A percentile compares a stretch with the other conserved stretches of the same genome.
phyloP scores from a whole-genome alignment of 345 rosid species.

The Kandelia obovata region DNA sequence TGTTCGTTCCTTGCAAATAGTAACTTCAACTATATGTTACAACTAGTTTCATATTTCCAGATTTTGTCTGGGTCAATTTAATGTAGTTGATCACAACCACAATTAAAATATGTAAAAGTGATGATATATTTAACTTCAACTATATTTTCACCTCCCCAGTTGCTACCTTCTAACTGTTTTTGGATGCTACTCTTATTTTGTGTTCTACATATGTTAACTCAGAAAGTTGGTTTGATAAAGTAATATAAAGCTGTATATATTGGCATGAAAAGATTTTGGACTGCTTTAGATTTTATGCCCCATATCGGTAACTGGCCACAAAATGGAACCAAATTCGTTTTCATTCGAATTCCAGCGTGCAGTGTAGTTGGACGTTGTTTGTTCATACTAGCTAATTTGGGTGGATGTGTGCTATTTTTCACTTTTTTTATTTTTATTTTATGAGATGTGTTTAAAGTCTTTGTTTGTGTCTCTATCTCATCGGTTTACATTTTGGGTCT shows the following conservation, averaged over 20 bases:
- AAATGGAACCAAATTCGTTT: conserved; percentile 5
- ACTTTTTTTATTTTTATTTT: background rate
- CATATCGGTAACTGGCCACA: background rate
- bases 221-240: background rate
- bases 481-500: conserved; percentile 2
- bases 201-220: background rate
- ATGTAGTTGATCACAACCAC: too few species aligned
- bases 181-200: background rate
- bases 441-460: conserved; percentile 1
- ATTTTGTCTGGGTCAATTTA: too few species aligned
- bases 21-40: too few species aligned
- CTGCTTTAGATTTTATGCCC: conserved; percentile 4
- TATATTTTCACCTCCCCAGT: background rate
- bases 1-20: background rate
- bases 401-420: conserved; percentile 9
- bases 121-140: too few species aligned
- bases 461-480: background rate
- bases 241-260: conserved; percentile 8
- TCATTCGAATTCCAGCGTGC: conserved; percentile 14
- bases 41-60: background rate
- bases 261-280: background rate
- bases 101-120: too few species aligned
- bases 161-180: background rate
- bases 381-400: conserved; percentile 17
- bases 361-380: conserved; percentile 23